Evolutionary conservation across 495 filamentous ascomycete species (phyloP), one percentile per base, ranked within the genome.

Genomic region (Corynascus novoguineensis): DNA sequence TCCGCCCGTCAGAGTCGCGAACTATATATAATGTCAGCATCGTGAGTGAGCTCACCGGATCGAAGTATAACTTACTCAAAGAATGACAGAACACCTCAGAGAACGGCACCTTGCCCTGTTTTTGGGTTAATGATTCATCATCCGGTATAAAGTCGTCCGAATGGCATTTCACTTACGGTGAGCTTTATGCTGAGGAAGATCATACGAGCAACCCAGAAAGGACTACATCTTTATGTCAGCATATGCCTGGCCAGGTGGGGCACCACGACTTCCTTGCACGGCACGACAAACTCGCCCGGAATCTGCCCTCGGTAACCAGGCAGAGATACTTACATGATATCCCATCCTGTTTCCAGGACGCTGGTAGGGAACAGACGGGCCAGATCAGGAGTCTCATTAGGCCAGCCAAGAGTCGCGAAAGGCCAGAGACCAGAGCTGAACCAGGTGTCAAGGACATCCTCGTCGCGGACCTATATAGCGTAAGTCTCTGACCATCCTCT

Each of bases 401-500:
- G 86, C 86, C 86, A 90, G 15, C 87, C 87, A 28, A 89, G 75
- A 22, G 86, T 89, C n/a, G 81, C 83, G 73, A 88, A 88, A 14
- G 87, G 87, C 87, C 86, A 90, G 15, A 88, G 71, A 21, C 81
- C 87, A 41, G 85, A 84, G 40, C 77, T 82, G 72, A 89, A 90
- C 87, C 87, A 89, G 5, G 87, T 90, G 64, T 90, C 86, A 11
- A 90, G 76, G 28, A 87, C 84, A 65, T 90, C 86, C 53, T 79
- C 78, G 57, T 89, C 86, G 25, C 22, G 42, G n/a, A 46, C 42
- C 24, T 44, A 44, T 11, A 38, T 11, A 11, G 35, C 14, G 35
- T 38, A 38, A 38, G 35, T n/a, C 35, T 32, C 31, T 11, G 31
- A 40, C 5, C 37, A n/a, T 2, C 7, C 19, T n/a, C n/a, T n/a